Percentiles rank a stretch among this genome's conserved stretches.
These are phyloP conservation scores for Phalaenopsis aphrodite DNA, from an alignment of 106 monocot genomes.

Conservation along the genomic window DNA sequence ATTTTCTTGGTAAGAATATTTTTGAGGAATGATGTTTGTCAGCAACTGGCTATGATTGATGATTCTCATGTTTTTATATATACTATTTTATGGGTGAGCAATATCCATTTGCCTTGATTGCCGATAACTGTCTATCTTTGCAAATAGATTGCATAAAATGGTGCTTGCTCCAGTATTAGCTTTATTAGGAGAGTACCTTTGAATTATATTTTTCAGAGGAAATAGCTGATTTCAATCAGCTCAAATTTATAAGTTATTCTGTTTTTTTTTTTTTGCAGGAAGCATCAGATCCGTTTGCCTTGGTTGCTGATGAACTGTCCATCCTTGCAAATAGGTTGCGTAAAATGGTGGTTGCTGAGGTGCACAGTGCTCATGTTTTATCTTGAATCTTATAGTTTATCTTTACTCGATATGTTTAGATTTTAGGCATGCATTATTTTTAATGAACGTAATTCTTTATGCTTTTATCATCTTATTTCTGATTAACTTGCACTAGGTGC, in stretches of 20 bases:
- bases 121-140: too few relatives aligned
- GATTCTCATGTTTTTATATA: too few relatives aligned
- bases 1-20: too few relatives aligned
- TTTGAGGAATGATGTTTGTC: too few relatives aligned
- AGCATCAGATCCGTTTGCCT: slow-evolving; percentile 68
- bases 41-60: too few relatives aligned
- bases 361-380: slow-evolving; percentile 9
- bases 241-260: not conserved
- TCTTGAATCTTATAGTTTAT: not conserved
- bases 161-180: not conserved
- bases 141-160: not conserved
- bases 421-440: not conserved
- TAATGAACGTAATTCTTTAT: not conserved
- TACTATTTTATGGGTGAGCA: too few relatives aligned
- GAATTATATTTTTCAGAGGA: not conserved
- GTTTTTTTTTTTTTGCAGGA: slow-evolving; percentile 26
- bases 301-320: slow-evolving; percentile 89
- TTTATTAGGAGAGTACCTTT: too few relatives aligned
- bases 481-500: slow-evolving; percentile 34
- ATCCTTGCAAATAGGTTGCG: slow-evolving; percentile 68
- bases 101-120: too few relatives aligned
- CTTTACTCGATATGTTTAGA: not conserved
- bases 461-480: not conserved
- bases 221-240: not conserved
- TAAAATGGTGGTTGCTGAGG: slow-evolving; percentile 77